These are phyloP conservation scores for Nectriaceae sp. DNA, from an alignment of 2,329 filamentous ascomycete genomes.

Conservation along the genomic window DNA sequence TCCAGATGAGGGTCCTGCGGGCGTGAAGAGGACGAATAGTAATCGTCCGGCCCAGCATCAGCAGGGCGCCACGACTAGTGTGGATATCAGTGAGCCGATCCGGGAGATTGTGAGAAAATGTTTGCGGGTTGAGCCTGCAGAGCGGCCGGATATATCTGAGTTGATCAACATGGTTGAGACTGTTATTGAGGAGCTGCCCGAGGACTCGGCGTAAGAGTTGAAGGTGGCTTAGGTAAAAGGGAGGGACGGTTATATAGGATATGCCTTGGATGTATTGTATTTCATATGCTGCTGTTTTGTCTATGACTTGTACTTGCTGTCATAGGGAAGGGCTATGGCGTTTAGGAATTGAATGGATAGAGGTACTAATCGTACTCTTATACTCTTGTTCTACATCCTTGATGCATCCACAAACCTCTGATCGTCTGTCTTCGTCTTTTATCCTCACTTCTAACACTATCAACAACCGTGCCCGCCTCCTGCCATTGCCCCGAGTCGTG, in stretches of 20 bases:
- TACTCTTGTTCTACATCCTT: conserved; percentile 11
- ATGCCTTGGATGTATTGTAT: background rate
- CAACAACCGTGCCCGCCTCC: too few relatives aligned
- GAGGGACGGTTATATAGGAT: background rate
- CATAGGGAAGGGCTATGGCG: conserved; percentile 21
- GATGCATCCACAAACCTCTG: too few relatives aligned
- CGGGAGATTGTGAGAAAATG: conserved; percentile 87
- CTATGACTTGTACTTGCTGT: background rate
- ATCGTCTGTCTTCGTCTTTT: too few relatives aligned
- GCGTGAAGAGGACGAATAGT: conserved; percentile 48
- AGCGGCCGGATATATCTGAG: conserved; percentile 85
- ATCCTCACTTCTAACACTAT: too few relatives aligned
- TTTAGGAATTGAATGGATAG: conserved; percentile 26
- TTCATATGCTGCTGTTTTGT: background rate
- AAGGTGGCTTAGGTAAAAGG: too few relatives aligned
- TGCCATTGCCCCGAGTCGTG: too few relatives aligned
- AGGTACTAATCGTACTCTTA: conserved; percentile 11
- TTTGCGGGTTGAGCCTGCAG: conserved; percentile 80
- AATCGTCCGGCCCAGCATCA: conserved; percentile 35
- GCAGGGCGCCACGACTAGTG: conserved; percentile 29
- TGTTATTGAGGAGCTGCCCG: conserved; percentile 67
- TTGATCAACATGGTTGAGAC: conserved; percentile 77
- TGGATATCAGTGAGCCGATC: conserved; percentile 76
- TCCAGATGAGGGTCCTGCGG: conserved; percentile 77
- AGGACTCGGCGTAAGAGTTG: conserved; percentile 39